A percentile compares a stretch with the other conserved stretches of the same genome.
Evolutionary conservation across 2,329 filamentous ascomycete species (phyloP).

Genomic region (Colletotrichum abscissum): DNA sequence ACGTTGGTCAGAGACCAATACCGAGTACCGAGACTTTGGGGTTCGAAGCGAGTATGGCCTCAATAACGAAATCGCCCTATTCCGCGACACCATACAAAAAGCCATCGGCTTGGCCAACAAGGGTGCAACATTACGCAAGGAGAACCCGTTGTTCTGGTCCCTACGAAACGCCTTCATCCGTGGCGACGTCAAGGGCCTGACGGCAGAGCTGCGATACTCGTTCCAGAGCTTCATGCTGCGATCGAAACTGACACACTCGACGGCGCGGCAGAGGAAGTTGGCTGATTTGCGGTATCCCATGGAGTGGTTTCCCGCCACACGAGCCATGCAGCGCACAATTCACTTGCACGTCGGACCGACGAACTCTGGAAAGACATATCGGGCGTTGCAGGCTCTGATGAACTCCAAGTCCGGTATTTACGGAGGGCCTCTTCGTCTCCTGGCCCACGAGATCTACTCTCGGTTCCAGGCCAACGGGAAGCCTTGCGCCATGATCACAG

Average conservation of each 20-base stretch:
- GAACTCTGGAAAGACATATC: slow-evolving; percentile 98
- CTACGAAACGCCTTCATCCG: slow-evolving; percentile 70
- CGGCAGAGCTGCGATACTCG: slow-evolving; percentile 70
- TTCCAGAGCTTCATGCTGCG: slow-evolving; percentile 76
- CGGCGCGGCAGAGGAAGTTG: slow-evolving; percentile 70
- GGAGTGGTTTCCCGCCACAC: slow-evolving; percentile 92
- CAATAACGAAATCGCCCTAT: slow-evolving; percentile 56
- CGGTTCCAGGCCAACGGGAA: slow-evolving; percentile 83
- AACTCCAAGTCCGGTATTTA: slow-evolving; percentile 83
- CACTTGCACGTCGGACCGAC: slow-evolving; percentile 97
- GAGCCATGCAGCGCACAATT: slow-evolving; percentile 82
- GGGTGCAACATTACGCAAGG: slow-evolving; percentile 48
- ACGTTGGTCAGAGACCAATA: slow-evolving; percentile 29
- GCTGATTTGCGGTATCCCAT: slow-evolving; percentile 89
- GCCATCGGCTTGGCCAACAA: slow-evolving; percentile 57
- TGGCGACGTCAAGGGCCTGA: slow-evolving; percentile 61
- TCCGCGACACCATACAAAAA: slow-evolving; percentile 56
- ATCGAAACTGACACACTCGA: slow-evolving; percentile 63
- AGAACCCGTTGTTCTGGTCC: slow-evolving; percentile 67
- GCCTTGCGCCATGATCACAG: slow-evolving; percentile 84
- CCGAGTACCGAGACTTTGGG: slow-evolving; percentile 37
- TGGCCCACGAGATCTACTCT: slow-evolving; percentile 96
- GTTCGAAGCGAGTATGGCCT: slow-evolving; percentile 51
- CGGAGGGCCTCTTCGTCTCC: slow-evolving; percentile 85
- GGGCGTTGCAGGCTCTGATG: slow-evolving; percentile 87